phyloP scores from a whole-genome alignment of 2,329 filamentous ascomycete genomes.

The Tolypocladium tropicale region DNA sequence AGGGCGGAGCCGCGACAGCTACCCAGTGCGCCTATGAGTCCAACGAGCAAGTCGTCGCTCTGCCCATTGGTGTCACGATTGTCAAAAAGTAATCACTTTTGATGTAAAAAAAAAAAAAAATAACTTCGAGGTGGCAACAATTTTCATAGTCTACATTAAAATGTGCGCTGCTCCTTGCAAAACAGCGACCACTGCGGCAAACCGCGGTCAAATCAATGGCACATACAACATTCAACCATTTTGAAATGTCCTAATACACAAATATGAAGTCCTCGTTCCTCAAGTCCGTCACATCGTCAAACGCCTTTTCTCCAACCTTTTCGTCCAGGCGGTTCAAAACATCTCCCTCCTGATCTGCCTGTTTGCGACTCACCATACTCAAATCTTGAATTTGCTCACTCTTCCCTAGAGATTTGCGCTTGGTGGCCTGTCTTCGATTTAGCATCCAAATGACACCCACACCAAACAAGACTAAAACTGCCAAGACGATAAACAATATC shows the following conservation, averaged over 20 bases:
- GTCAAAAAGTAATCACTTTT: background rate
- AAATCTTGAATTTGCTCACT: slow-evolving; percentile 45
- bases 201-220: too few species aligned
- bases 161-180: too few species aligned
- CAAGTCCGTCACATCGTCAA: slow-evolving; percentile 48
- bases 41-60: slow-evolving; percentile 34
- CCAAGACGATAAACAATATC: slow-evolving; percentile 47
- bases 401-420: slow-evolving; percentile 47
- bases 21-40: slow-evolving; percentile 23
- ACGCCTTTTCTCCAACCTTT: slow-evolving; percentile 15
- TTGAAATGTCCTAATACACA: slow-evolving; percentile 25
- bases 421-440: slow-evolving; percentile 41
- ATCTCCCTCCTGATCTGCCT: slow-evolving; percentile 7
- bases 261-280: slow-evolving; percentile 56
- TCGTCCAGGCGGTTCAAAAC: slow-evolving; percentile 3
- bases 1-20: slow-evolving; percentile 12
- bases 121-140: too few species aligned
- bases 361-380: slow-evolving; percentile 33
- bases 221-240: too few species aligned
- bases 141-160: too few species aligned
- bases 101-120: too few species aligned
- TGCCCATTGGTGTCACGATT: slow-evolving; percentile 27
- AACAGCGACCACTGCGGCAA: too few species aligned
- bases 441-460: slow-evolving; percentile 38
- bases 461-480: slow-evolving; percentile 34